phyloP scores from a whole-genome alignment of 1,139 yeast genomes.

The Blastobotrys capitulatus region DNA sequence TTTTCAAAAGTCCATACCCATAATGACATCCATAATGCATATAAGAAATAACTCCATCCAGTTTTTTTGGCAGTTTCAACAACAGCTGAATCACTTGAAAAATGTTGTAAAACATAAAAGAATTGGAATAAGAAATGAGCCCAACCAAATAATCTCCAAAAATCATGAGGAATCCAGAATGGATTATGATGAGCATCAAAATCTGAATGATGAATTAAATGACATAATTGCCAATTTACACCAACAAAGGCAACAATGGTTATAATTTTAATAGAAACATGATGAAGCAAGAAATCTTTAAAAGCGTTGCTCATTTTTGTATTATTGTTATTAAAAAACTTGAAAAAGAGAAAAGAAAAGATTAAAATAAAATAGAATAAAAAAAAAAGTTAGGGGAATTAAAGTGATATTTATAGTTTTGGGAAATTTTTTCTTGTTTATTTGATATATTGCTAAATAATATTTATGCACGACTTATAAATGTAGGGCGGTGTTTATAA shows the following conservation, averaged over 20 bases:
- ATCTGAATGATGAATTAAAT: slow-evolving; percentile 5
- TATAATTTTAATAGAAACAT: slow-evolving; percentile 3
- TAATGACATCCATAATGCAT: slow-evolving; percentile 9
- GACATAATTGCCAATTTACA: slow-evolving; percentile 7
- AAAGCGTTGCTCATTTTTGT: neutral
- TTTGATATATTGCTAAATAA: no score
- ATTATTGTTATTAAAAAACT: neutral
- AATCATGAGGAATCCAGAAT: slow-evolving; percentile 6
- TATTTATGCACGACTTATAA: no score
- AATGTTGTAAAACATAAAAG: slow-evolving; percentile 12
- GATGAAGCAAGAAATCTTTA: slow-evolving; percentile 2
- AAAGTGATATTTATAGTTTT: neutral
- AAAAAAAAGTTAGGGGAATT: neutral
- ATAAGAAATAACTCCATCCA: slow-evolving; percentile 10
- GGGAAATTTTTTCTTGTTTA: no score
- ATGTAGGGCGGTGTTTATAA: no score
- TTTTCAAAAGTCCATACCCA: slow-evolving; percentile 12
- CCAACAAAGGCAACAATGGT: slow-evolving; percentile 11
- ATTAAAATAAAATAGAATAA: neutral
- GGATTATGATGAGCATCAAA: neutral
- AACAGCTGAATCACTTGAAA: slow-evolving; percentile 9
- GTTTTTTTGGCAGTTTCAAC: slow-evolving; percentile 9
- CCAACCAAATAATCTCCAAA: neutral
- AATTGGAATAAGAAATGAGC: slow-evolving; percentile 9
- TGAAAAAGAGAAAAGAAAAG: neutral